Conservation (phyloP, 2,329 filamentous ascomycete species). For the Microdochium paspali region DNA sequence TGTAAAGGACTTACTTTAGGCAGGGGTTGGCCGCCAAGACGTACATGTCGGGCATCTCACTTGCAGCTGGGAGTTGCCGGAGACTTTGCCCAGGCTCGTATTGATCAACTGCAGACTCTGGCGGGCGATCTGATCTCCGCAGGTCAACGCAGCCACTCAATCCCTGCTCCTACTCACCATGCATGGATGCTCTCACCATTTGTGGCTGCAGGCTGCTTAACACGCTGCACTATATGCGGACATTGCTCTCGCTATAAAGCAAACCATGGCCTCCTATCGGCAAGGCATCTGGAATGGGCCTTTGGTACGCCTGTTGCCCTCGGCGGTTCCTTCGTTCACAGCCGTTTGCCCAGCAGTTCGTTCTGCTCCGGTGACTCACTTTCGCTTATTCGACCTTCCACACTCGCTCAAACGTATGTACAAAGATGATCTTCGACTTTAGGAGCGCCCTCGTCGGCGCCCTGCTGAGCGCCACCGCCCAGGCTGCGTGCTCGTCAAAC, state of each 20-base stretch:
- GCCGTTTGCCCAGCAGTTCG: not conserved
- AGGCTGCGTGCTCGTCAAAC: not conserved
- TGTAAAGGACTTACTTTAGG: too few species aligned
- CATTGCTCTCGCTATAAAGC: not conserved
- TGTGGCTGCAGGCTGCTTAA: not conserved
- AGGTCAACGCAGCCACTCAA: not conserved
- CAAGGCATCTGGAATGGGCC: not conserved
- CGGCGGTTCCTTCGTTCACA: not conserved
- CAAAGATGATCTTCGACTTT: not conserved
- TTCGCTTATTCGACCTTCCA: not conserved
- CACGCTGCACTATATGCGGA: not conserved
- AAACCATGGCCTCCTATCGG: not conserved
- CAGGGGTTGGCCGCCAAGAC: not conserved
- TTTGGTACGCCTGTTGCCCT: not conserved
- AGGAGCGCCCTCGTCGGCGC: not conserved
- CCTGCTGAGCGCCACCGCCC: not conserved
- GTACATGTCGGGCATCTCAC: not conserved
- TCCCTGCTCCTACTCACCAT: not conserved
- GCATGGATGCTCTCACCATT: constrained; percentile 1
- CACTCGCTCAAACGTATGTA: not conserved
- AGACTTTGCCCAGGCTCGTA: not conserved
- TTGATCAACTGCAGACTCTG: not conserved
- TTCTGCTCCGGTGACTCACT: not conserved
- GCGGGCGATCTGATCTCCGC: not conserved
- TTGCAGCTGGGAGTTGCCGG: not conserved